These are phyloP conservation scores for Geranium rotundifolium DNA, from an alignment of 345 rosid genomes.

Conservation along the genomic window DNA sequence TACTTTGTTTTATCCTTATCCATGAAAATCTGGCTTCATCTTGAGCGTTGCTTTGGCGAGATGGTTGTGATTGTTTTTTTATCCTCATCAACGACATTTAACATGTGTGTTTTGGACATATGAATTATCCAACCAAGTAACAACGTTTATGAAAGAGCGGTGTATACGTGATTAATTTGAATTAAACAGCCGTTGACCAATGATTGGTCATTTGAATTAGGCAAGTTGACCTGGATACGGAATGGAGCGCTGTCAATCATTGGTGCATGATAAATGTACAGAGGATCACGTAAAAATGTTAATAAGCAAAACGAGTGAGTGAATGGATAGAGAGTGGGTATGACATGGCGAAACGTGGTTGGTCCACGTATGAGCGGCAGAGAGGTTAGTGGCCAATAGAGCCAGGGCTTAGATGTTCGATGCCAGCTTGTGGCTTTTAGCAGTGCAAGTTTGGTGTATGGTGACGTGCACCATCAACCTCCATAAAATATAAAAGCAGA, in stretches of 20 bases:
- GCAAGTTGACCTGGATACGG: no score
- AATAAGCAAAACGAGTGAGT: no score
- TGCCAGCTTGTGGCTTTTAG: conserved; percentile 15
- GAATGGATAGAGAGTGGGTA: conserved; percentile 5
- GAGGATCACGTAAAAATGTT: no score
- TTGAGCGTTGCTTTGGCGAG: conserved; percentile 2
- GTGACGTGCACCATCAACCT: conserved; percentile 42
- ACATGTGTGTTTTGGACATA: no score
- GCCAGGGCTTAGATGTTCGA: conserved; percentile 5
- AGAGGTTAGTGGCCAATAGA: conserved; percentile 14
- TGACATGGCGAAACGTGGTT: conserved; percentile 14
- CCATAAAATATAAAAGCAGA: conserved; percentile 4
- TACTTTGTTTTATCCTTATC: conserved; percentile 31
- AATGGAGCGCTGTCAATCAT: no score
- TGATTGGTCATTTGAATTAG: no score
- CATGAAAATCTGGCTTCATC: conserved; percentile 1
- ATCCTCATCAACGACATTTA: conserved; percentile 9
- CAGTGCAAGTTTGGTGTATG: conserved; percentile 15
- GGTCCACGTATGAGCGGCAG: conserved; percentile 27
- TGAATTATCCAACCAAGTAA: no score
- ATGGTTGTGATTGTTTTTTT: background rate
- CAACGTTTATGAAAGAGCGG: no score
- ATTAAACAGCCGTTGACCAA: no score
- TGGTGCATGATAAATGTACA: no score
- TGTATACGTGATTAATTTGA: no score